Conservation (phyloP, 768 basidiomycete genomes). For the Trametes villosa region DNA sequence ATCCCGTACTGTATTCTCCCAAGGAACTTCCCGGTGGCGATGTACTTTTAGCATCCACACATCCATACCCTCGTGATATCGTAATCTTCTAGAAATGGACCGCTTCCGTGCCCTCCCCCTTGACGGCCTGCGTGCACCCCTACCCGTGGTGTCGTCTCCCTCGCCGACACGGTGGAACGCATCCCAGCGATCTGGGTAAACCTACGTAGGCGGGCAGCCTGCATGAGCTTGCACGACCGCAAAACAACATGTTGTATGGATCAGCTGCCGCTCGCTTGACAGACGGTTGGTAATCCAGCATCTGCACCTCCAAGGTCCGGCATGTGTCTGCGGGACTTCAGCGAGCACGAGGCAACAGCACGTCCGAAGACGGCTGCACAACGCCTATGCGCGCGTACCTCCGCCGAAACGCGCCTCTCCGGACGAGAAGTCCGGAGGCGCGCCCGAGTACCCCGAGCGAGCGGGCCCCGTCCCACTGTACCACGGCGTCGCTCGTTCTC, state of each 20-base stretch:
- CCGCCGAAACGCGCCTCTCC: no score
- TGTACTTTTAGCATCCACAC: conserved; percentile 15
- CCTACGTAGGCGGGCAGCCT: neutral
- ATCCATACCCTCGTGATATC: conserved; percentile 14
- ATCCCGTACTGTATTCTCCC: conserved; percentile 6
- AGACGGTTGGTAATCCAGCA: neutral
- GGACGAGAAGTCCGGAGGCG: neutral
- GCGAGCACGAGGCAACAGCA: no score
- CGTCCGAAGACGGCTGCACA: no score
- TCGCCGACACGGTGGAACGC: neutral
- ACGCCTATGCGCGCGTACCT: no score
- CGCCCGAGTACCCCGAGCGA: neutral
- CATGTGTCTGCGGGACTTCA: no score
- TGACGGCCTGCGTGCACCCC: no score
- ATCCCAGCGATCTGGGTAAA: conserved; percentile 5
- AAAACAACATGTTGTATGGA: neutral
- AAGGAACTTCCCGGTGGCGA: conserved; percentile 14
- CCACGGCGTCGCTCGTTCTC: neutral
- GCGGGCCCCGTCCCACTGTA: neutral
- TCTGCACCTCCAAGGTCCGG: no score
- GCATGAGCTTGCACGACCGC: neutral
- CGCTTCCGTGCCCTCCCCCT: neutral
- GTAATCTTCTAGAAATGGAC: conserved; percentile 4
- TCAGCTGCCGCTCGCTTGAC: neutral
- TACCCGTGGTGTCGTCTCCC: neutral